Percentiles rank a stretch among this genome's conserved stretches.
Evolutionary conservation across 345 rosid genomes (phyloP).

Genomic region (Gossypium raimondii): DNA sequence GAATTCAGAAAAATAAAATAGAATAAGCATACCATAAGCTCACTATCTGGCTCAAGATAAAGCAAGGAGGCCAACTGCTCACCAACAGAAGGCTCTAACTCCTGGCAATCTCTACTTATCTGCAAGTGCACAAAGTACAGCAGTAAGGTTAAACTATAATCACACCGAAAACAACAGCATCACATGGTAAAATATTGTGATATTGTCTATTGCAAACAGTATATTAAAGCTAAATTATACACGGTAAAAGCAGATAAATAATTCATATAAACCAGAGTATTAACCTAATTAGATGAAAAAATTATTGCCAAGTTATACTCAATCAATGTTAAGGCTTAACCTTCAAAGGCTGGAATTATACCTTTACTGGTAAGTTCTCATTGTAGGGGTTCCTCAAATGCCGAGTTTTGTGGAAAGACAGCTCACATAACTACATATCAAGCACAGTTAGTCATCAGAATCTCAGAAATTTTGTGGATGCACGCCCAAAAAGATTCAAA

Average conservation of each 20-base stretch:
- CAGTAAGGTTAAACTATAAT: slow-evolving; percentile 9
- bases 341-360: slow-evolving; percentile 17
- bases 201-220: neutral
- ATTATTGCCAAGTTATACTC: neutral
- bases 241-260: neutral
- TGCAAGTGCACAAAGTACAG: slow-evolving; percentile 31
- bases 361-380: slow-evolving; percentile 98
- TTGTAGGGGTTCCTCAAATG: slow-evolving; percentile 93
- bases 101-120: slow-evolving; percentile 99
- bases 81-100: slow-evolving; percentile 87
- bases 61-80: slow-evolving; percentile 93
- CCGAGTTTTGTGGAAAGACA: slow-evolving; percentile 93
- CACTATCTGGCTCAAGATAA: slow-evolving; percentile 94
- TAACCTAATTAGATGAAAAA: neutral
- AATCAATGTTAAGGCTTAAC: neutral
- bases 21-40: slow-evolving; percentile 77
- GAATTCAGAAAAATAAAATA: slow-evolving; percentile 6
- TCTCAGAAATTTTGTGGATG: neutral
- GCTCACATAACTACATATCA: slow-evolving; percentile 74
- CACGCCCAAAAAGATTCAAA: neutral
- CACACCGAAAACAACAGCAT: neutral
- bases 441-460: slow-evolving; percentile 23
- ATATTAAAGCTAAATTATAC: neutral
- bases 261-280: neutral
- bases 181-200: neutral